Base-by-base conservation (phyloP, 495 filamentous ascomycete genomes). In the Talaromyces wortmannii region DNA sequence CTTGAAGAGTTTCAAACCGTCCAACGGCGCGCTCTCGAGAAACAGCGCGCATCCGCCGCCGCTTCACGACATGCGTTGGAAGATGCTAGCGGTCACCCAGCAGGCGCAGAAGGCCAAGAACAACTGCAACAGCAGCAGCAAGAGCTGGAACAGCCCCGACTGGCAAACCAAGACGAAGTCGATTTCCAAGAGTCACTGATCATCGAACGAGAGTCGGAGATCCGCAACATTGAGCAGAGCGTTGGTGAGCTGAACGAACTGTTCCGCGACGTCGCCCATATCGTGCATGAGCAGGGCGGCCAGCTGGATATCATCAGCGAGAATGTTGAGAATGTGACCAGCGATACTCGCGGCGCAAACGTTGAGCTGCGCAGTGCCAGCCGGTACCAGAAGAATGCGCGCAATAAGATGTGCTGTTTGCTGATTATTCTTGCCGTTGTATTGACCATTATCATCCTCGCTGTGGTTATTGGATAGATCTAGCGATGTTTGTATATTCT, bases 111-210 rank as follows among this genome's bases (percentile, higher is more conserved):
- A 33, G 59, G 59, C 31, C 59, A 71, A 56, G 71, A 77, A 30
- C 68, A 73, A 40, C 78, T 81, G 50, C 78, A 81, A 52, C 81
- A 87, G 58, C 77, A 80, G 51, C 77, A 82, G 51, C 88, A 91
- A 63, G 79, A 92, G 53, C 83, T 92, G 63, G 84, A 94, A 59
- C 82, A 89, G 61, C 75, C 86, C 29, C 88, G 86, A 13, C 80
- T 97, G 1, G 94, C 94, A 2, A 82, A 91, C 36, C 94, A 99
- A 66, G 86, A 89, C 63, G 94, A 99, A 62, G 94, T 99, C 50
- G 91, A 97, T 63, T 99, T 97, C 75, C 95, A 99, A 64, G 95
- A 97, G 57, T 84, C 86, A 10, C 74, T 99, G 33, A 97, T 99
- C 65, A 83, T 92, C 57, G 92, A 97, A 77, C 90, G 94, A 15